These are phyloP conservation scores for Chalaropsis thielavioides DNA, from an alignment of 2,329 filamentous ascomycete genomes.

Conservation along the genomic window DNA sequence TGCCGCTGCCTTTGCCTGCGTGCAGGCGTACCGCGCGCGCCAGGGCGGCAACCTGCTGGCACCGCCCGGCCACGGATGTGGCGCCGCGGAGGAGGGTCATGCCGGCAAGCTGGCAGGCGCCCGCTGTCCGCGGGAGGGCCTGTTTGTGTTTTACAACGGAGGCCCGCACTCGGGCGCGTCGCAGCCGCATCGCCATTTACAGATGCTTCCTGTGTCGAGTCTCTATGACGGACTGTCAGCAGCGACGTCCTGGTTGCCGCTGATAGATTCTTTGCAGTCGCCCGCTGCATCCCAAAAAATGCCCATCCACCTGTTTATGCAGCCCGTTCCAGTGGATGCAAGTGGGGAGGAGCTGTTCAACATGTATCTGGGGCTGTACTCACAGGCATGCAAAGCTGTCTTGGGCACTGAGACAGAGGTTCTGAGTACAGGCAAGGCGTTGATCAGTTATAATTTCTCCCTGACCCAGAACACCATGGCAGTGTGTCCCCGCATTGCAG, in stretches of 20 bases:
- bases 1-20: constrained; percentile 44
- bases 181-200: constrained; percentile 57
- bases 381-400: constrained; percentile 30
- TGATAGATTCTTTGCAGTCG: constrained; percentile 30
- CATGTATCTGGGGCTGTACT: constrained; percentile 36
- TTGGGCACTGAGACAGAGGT: constrained; percentile 18
- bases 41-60: constrained; percentile 19
- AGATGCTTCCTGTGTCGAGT: constrained; percentile 50
- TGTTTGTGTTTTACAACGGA: constrained; percentile 58
- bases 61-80: background rate
- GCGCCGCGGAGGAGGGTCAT: constrained; percentile 21
- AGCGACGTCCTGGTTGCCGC: constrained; percentile 32
- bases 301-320: constrained; percentile 34
- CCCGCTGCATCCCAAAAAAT: constrained; percentile 19
- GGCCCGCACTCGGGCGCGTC: constrained; percentile 54
- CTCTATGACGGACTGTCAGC: constrained; percentile 41
- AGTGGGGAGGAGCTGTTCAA: constrained; percentile 27
- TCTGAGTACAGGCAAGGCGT: constrained; percentile 28
- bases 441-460: constrained; percentile 50
- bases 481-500: constrained; percentile 39
- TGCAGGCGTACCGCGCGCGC: constrained; percentile 38
- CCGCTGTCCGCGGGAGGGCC: constrained; percentile 7
- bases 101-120: too few relatives aligned
- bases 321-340: constrained; percentile 26
- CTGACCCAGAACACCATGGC: constrained; percentile 41